A percentile compares a stretch with the other conserved stretches of the same genome.
Conservation (phyloP, 169 alveolate species). For the Eimeria brunetti region DNA sequence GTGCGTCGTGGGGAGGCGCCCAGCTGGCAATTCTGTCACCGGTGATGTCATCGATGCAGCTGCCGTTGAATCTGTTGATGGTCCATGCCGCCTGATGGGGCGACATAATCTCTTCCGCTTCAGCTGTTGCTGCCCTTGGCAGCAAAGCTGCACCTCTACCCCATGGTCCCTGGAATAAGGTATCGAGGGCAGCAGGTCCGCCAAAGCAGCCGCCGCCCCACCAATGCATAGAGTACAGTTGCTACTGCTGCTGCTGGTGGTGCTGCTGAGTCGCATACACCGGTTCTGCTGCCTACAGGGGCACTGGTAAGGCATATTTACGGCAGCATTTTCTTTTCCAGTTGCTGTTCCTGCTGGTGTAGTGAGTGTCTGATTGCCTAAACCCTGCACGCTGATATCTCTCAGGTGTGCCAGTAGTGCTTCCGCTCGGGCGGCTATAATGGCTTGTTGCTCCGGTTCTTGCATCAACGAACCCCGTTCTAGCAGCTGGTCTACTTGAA, state of each 20-base stretch:
- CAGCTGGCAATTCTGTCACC: not conserved
- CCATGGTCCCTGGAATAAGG: not conserved
- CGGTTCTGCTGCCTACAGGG: constrained; percentile 1
- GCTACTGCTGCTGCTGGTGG: constrained; percentile 31
- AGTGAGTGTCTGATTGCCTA: not conserved
- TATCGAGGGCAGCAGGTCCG: constrained; percentile 4
- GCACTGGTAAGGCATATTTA: not conserved
- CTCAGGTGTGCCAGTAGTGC: constrained; percentile 1
- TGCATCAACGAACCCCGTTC: constrained; percentile 50
- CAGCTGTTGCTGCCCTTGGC: constrained; percentile 61
- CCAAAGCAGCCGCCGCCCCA: constrained; percentile 67
- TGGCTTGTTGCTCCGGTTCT: not conserved
- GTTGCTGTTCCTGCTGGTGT: constrained; percentile 19
- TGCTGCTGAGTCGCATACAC: constrained; percentile 35
- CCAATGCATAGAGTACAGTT: constrained; percentile 31
- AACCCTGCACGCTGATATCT: constrained; percentile 8
- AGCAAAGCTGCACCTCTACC: constrained; percentile 17
- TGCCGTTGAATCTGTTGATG: constrained; percentile 38
- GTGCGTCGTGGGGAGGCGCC: not conserved
- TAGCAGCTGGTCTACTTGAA: constrained; percentile 73
- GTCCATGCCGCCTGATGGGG: constrained; percentile 39
- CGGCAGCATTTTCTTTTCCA: not conserved
- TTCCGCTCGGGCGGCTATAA: constrained; percentile 7
- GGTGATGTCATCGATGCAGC: constrained; percentile 4
- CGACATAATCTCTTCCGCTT: constrained; percentile 30